Evolutionary conservation across 768 basidiomycete genomes (phyloP).

Genomic region (Infundibulicybe gibba): DNA sequence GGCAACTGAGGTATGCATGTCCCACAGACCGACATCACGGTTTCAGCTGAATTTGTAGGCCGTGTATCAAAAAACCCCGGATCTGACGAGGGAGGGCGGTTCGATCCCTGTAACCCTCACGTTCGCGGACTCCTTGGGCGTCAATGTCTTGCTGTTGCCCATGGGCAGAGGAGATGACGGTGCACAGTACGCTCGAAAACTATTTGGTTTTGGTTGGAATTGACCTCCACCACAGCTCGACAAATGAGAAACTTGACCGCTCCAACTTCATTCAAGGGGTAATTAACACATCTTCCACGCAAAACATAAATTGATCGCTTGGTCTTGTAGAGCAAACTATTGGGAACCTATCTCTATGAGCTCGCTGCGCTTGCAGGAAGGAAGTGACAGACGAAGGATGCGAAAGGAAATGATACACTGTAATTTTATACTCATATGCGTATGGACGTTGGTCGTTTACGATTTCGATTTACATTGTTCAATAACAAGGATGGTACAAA

Average conservation of each 20-base stretch:
- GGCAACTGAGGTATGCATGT: constrained; percentile 67
- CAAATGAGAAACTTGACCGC: constrained; percentile 91
- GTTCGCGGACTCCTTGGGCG: constrained; percentile 83
- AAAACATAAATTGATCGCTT: background rate
- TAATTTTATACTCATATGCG: too few species aligned
- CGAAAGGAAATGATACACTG: too few species aligned
- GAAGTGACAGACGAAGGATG: background rate
- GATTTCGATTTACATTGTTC: too few species aligned
- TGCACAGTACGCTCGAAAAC: constrained; percentile 62
- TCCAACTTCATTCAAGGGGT: constrained; percentile 89
- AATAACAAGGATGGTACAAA: too few species aligned
- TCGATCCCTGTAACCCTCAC: constrained; percentile 93
- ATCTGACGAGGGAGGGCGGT: constrained; percentile 89
- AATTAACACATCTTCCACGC: constrained; percentile 19
- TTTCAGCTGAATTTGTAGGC: constrained; percentile 20
- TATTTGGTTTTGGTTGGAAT: background rate
- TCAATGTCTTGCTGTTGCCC: constrained; percentile 86
- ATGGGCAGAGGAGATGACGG: constrained; percentile 96
- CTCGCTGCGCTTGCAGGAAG: constrained; percentile 32
- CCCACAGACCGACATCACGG: constrained; percentile 1
- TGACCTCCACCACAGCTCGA: constrained; percentile 49
- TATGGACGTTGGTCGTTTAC: too few species aligned
- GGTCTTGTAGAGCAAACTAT: constrained; percentile 54
- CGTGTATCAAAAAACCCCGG: constrained; percentile 75
- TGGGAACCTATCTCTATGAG: constrained; percentile 83